Percentiles rank a stretch among this genome's conserved stretches.
Evolutionary conservation across 768 basidiomycete genomes (phyloP).

Genomic region (Collybiopsis luxurians): DNA sequence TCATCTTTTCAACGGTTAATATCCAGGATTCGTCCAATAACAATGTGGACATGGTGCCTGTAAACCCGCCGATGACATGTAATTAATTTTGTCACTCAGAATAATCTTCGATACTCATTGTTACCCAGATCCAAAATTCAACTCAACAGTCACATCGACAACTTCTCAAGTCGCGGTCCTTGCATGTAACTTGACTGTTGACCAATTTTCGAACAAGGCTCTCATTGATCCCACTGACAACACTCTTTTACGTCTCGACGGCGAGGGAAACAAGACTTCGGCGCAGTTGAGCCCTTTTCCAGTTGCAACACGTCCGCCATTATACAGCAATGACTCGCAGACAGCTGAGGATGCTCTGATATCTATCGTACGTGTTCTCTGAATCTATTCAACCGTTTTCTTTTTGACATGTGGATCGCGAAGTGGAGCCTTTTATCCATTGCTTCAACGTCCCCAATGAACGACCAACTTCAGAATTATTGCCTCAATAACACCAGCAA

Average conservation of each 20-base stretch:
- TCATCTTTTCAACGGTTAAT: background rate
- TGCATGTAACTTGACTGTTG: conserved; percentile 5
- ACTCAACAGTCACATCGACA: background rate
- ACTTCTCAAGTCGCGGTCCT: background rate
- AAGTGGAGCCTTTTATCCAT: background rate
- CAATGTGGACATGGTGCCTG: background rate
- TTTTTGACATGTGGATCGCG: background rate
- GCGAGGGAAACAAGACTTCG: background rate
- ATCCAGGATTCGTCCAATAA: background rate
- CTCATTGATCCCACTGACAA: background rate
- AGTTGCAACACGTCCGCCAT: background rate
- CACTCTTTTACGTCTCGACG: background rate
- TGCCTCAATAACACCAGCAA: background rate
- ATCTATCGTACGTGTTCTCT: background rate
- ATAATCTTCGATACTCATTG: background rate
- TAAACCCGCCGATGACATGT: conserved; percentile 4
- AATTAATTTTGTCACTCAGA: background rate
- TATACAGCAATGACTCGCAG: background rate
- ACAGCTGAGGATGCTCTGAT: background rate
- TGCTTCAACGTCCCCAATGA: background rate
- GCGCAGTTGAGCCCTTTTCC: background rate
- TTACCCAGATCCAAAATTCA: background rate
- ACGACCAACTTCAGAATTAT: background rate
- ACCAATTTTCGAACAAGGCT: background rate
- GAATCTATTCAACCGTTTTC: background rate